Evolutionary conservation across 2,329 filamentous ascomycete species (phyloP), one percentile per base, ranked within the genome.

Genomic region (Sporothrix euskadiensis): DNA sequence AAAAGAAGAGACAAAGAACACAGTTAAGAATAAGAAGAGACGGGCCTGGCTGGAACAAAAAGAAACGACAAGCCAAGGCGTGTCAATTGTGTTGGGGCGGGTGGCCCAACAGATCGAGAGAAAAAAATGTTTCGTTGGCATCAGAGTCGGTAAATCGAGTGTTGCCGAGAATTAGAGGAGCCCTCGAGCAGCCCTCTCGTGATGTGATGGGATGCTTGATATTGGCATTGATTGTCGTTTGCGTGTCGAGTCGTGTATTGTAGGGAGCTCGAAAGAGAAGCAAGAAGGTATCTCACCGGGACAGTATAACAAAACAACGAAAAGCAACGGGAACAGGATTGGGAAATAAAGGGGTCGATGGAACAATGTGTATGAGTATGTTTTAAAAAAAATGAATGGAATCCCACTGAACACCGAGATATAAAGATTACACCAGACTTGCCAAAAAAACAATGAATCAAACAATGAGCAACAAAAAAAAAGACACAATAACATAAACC

Each of bases 341-440:
- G 44, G 49, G 32, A 61, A 54, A 63, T 10, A 56, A 54, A 49
- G 35, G 41, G 41, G 32, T 30, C 61, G 30, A 61, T 26, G 44
- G 35, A 66, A 65, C 26, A 56, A 52, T 35, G 41, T 22, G 30
- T 14, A 49, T 26, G 41, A 26, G 19, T 39, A 56, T 26, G 19
- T 39, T 35, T 26, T 1, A 72, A 32, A 54, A 2, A 69, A 41
- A 47, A 10, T 32, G 44, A 57, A 59, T n/a, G 52, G 41, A 41
- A 44, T n/a, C 65, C 65, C 65, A 47, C 39, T 14, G 44, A 65
- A 69, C 30, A 35, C 52, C 44, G 22, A 47, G 32, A 69, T 39
- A 72, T 54, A 66, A 72, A 69, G 54, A 26, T 22, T 39, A 49
- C 41, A 71, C 22, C 52, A 52, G n/a, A 65, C 19, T 22, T 30